Evolutionary conservation across 305 asterid species (phyloP), one percentile per base, ranked within the genome.

Genomic region (Salvia sclarea): DNA sequence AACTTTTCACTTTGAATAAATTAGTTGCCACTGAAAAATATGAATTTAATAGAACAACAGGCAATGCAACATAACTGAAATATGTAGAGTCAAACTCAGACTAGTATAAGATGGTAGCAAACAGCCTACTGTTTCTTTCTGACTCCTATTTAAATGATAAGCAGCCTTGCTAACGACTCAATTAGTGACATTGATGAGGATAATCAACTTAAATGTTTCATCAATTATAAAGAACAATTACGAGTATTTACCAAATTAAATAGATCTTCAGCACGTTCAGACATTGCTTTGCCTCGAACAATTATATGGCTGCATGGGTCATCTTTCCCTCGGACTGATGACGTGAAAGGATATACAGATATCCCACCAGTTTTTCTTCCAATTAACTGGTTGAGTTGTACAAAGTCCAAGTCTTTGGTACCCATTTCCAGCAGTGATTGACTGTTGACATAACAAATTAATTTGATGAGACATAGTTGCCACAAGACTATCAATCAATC

Each of bases 341-440:
- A 95, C 66, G 93, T 91, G 76, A 82, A 86, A 40, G 99, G 98
- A 80, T 87, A 94, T 62, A 94, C 86, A 6, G 98, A 91, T 73
- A 94, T 89, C 52, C 99, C 99, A 37, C 99, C 98, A 68, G 98
- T 94, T 86, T 94, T 94, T 76, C 97, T 85, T 76, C 99, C 99
- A 71, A 94, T 89, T 78, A 91, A 82, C 80, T 85, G 99, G 76
- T 89, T 91, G 80, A 94, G 78, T 72, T 91, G 96, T 57, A 94
- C 99, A 74, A 94, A 94, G 64, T 94, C 94, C 85, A 91, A 57
- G 78, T 94, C 97, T 74, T 91, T 85, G 35, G 99, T 91, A 40
- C 99, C 99, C 99, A 91, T 94, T 85, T 94, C 98, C 84, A 81
- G 90, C 77, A 94, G 80, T 28, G 99, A 89, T 78, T 91, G 99